Base-by-base conservation (phyloP, 495 filamentous ascomycete species). In the Jackrogersella multiformis region DNA sequence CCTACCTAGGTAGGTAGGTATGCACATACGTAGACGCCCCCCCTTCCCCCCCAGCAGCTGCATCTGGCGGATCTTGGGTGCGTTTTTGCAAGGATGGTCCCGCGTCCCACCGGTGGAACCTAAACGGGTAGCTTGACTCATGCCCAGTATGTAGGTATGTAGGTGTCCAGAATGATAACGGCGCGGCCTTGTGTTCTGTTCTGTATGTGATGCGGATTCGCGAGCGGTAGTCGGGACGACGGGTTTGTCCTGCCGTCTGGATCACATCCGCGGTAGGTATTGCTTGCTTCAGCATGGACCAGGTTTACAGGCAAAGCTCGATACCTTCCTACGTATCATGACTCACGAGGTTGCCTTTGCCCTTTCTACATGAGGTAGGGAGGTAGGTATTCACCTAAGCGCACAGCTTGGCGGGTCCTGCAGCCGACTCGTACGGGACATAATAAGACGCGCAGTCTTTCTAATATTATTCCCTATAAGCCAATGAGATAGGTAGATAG, bases 61-160 rank as follows among this genome's bases (percentile, higher is more conserved):
- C 41, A 56, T 61, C 64, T 56, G 56, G 39, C 63, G 63, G 55
- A 61, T 66, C 63, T 66, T 61, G 64, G 64, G 41, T 54, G 18
- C 15, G 41, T 30, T 36, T 39, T 36, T 39, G 39, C 54, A 48
- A 60, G 56, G 56, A 66, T 55, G 49, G 54, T 61, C 56, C 32
- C 26, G 56, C 26, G 52, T 57, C 61, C 61, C 61, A 39, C 15
- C 35, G 60, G 38, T 30, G 51, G 52, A 55, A 49, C 24, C 55
- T 0, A 41, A 44, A 51, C 20, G 18, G 49, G 49, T 38, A 59
- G 39, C 26, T n/a, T n/a, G n/a, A n/a, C n/a, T n/a, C n/a, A n/a
- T 54, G 34, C 44, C 36, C 39, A 35, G 18, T 32, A 48, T 5
- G 23, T 30, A 7, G 13, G 45, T 48, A 28, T 16, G 26, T 32